phyloP scores from a whole-genome alignment of 352 stramenopile species.

The Pythium catenulatum region DNA sequence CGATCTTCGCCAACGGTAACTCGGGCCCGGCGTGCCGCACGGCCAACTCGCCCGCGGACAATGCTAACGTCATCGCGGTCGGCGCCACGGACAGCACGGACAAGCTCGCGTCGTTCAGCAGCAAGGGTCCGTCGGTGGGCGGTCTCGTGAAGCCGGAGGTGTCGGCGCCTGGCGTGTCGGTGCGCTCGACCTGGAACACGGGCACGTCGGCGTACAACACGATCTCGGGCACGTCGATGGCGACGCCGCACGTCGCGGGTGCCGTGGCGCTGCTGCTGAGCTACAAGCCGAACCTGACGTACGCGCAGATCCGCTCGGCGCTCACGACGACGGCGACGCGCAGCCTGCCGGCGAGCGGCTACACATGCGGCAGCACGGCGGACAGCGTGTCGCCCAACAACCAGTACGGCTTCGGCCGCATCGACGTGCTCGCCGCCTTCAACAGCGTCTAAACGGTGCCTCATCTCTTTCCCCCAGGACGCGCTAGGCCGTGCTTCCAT shows the following conservation, averaged over 20 bases:
- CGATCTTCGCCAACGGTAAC: conserved; percentile 60
- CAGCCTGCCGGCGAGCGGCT: background rate
- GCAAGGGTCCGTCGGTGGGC: conserved; percentile 35
- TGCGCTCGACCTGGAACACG: conserved; percentile 33
- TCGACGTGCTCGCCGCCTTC: conserved; percentile 42
- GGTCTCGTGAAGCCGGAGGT: conserved; percentile 62
- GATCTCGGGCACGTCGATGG: conserved; percentile 63
- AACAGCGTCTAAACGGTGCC: conserved; percentile 1
- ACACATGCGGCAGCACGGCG: conserved; percentile 51
- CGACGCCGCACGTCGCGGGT: conserved; percentile 63
- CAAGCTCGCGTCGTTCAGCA: conserved; percentile 41
- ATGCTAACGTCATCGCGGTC: conserved; percentile 60
- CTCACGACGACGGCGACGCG: background rate
- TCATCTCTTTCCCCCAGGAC: background rate
- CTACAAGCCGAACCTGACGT: conserved; percentile 26
- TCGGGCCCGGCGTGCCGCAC: conserved; percentile 40
- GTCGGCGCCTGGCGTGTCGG: conserved; percentile 24
- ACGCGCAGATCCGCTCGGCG: conserved; percentile 18
- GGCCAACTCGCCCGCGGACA: conserved; percentile 43
- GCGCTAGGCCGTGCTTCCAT: too few species aligned
- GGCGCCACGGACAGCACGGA: conserved; percentile 47
- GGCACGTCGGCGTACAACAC: conserved; percentile 40
- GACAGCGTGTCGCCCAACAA: conserved; percentile 62
- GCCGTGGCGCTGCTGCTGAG: conserved; percentile 59
- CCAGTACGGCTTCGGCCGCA: conserved; percentile 59